Evolutionary conservation across 2,329 filamentous ascomycete species (phyloP).

Genomic region (Penicillium capsulatum): DNA sequence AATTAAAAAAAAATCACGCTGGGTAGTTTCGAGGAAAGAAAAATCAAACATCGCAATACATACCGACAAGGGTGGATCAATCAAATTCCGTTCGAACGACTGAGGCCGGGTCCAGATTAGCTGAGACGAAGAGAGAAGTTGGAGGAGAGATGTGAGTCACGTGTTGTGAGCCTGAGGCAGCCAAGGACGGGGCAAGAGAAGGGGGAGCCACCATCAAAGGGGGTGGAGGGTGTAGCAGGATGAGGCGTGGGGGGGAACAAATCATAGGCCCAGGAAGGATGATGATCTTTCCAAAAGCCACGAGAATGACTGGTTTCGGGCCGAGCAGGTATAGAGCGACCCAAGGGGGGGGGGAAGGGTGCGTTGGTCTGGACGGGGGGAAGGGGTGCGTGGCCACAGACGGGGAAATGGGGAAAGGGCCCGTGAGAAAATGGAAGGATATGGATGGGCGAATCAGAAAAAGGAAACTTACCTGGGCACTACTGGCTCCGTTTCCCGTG

Average conservation of each 20-base stretch:
- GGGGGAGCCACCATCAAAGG: not conserved
- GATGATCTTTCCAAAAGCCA: conserved; percentile 10
- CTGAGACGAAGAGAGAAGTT: conserved; percentile 30
- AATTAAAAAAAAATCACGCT: not conserved
- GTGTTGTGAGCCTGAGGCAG: conserved; percentile 23
- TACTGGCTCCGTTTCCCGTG: conserved; percentile 16
- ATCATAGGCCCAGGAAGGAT: conserved; percentile 3
- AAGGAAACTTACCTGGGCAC: conserved; percentile 7
- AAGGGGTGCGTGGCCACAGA: conserved; percentile 21
- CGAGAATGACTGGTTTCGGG: conserved; percentile 6
- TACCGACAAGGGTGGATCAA: conserved; percentile 42
- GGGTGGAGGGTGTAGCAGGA: conserved; percentile 1
- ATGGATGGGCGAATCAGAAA: conserved; percentile 10
- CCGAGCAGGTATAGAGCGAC: conserved; percentile 11
- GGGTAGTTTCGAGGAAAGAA: conserved; percentile 3
- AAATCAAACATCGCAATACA: conserved; percentile 25
- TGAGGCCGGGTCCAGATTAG: conserved; percentile 37
- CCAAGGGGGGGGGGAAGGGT: conserved; percentile 8
- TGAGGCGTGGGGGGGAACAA: conserved; percentile 2
- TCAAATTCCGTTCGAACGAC: conserved; percentile 37
- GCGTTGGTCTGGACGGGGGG: conserved; percentile 13
- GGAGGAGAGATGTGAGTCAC: conserved; percentile 23
- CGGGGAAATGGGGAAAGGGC: conserved; percentile 4
- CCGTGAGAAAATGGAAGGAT: conserved; percentile 2
- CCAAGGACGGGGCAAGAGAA: conserved; percentile 2